A percentile compares a stretch with the other conserved stretches of the same genome.
These are phyloP conservation scores for Mortierella claussenii DNA, from an alignment of 192 early-diverging fungal genomes.

Conservation along the genomic window DNA sequence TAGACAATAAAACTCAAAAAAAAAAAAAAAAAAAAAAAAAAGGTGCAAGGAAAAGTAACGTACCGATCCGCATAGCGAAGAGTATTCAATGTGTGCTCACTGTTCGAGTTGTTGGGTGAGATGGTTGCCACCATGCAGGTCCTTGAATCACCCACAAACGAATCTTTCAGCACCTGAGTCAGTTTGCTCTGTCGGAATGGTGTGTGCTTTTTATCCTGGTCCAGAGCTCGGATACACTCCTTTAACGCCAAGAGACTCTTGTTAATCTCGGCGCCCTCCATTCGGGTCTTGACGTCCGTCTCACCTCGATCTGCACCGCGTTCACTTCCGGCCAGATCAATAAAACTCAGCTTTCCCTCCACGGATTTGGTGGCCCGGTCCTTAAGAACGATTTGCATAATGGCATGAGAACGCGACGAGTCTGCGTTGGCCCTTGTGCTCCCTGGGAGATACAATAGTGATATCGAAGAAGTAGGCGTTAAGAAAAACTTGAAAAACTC, in stretches of 20 bases:
- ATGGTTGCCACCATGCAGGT: conserved; percentile 99
- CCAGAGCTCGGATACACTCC: conserved; percentile 97
- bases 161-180: conserved; percentile 98
- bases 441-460: conserved; percentile 59
- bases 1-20: conserved; percentile 23
- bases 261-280: conserved; percentile 99
- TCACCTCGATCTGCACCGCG: conserved; percentile 97
- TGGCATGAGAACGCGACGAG: conserved; percentile 97
- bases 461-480: background rate
- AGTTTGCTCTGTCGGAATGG: conserved; percentile 98
- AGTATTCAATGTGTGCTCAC: conserved; percentile 97
- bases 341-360: conserved; percentile 92
- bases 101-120: conserved; percentile 94
- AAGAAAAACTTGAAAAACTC: background rate
- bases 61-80: conserved; percentile 95
- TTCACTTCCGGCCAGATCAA: conserved; percentile 98
- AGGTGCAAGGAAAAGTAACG: background rate
- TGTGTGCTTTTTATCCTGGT: conserved; percentile 94
- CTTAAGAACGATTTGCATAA: conserved; percentile 92
- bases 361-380: conserved; percentile 53
- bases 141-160: conserved; percentile 96
- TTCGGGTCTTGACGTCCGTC: conserved; percentile 91
- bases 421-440: conserved; percentile 94
- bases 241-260: conserved; percentile 97
- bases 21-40: background rate